Conservation (phyloP, 148 eudicot genomes). For the Gaultheria prostrata region DNA sequence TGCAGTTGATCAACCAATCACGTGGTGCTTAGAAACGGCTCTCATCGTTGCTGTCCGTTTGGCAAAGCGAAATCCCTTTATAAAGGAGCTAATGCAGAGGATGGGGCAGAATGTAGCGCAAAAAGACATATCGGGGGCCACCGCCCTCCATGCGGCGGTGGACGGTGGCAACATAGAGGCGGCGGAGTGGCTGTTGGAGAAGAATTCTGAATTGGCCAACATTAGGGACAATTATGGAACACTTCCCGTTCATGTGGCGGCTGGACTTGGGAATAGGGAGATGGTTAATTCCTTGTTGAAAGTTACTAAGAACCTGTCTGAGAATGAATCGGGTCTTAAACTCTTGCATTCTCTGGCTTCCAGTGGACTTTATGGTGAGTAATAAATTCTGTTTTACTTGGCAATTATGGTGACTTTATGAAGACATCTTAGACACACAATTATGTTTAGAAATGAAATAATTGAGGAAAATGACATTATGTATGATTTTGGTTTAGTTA, state of each 20-base stretch:
- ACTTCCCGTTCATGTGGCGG: not conserved
- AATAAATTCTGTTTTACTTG: too few species aligned
- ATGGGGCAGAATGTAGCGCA: not conserved
- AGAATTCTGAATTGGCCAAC: not conserved
- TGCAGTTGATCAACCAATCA: not conserved
- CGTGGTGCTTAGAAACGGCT: not conserved
- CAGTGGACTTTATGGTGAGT: too few species aligned
- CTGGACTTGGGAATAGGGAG: not conserved
- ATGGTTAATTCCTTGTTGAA: not conserved
- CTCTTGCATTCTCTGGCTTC: not conserved
- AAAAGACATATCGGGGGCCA: not conserved
- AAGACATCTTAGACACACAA: too few species aligned
- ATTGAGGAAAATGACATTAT: too few species aligned
- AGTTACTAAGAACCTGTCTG: not conserved
- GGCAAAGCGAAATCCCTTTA: not conserved
- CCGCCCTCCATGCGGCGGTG: not conserved
- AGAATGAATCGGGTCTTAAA: not conserved
- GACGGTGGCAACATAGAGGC: conserved; percentile 6
- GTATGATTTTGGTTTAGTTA: too few species aligned
- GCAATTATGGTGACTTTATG: too few species aligned
- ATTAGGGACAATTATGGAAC: too few species aligned
- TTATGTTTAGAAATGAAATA: too few species aligned
- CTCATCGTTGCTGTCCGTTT: not conserved
- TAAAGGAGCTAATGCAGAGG: conserved; percentile 5
- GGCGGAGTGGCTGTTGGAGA: not conserved